Conservation (phyloP, 495 filamentous ascomycete genomes). For the Trichoderma erinaceum region DNA sequence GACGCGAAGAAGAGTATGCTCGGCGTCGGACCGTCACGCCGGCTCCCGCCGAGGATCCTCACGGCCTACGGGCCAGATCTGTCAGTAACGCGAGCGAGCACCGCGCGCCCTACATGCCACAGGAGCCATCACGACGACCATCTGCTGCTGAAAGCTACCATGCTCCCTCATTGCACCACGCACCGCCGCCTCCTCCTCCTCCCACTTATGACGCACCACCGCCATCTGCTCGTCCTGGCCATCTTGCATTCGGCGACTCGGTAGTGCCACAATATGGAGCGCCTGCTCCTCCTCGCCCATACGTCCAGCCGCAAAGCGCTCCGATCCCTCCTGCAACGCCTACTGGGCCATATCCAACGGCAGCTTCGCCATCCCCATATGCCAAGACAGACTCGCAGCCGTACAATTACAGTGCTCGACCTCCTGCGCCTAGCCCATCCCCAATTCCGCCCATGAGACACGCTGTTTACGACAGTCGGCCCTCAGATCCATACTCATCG, state of each 20-base stretch:
- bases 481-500: slow-evolving; percentile 11
- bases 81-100: slow-evolving; percentile 66
- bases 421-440: background rate
- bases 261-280: slow-evolving; percentile 25
- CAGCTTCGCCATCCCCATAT: slow-evolving; percentile 20
- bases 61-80: slow-evolving; percentile 64
- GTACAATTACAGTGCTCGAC: background rate
- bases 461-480: slow-evolving; percentile 11
- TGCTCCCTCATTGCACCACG: slow-evolving; percentile 23
- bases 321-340: slow-evolving; percentile 42
- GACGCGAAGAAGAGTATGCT: slow-evolving; percentile 58
- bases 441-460: slow-evolving; percentile 6
- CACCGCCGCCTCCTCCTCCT: slow-evolving; percentile 15
- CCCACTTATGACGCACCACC: slow-evolving; percentile 35
- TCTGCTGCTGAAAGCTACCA: slow-evolving; percentile 51
- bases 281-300: slow-evolving; percentile 29
- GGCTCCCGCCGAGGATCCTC: slow-evolving; percentile 52
- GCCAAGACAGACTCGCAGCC: slow-evolving; percentile 17
- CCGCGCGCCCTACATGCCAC: slow-evolving; percentile 35
- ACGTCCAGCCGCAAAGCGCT: slow-evolving; percentile 41
- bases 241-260: slow-evolving; percentile 13
- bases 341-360: slow-evolving; percentile 34
- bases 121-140: slow-evolving; percentile 46
- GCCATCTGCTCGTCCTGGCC: slow-evolving; percentile 19
- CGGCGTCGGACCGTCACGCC: slow-evolving; percentile 52